phyloP scores from a whole-genome alignment of 495 filamentous ascomycete species.

The Oleoguttula mirabilis region DNA sequence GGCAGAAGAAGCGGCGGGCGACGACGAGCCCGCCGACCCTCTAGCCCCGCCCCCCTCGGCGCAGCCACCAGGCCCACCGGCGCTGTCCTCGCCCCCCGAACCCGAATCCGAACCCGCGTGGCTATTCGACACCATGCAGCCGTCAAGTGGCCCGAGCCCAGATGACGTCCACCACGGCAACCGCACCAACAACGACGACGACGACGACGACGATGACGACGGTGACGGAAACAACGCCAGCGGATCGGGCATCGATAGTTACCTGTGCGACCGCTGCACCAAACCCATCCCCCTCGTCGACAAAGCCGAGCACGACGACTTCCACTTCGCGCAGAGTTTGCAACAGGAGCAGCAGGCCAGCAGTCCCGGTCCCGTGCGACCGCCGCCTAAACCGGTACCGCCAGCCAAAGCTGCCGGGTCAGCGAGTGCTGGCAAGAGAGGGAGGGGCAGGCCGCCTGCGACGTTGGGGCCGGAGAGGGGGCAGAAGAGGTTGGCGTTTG shows the following conservation, averaged over 20 bases:
- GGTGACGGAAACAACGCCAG: conserved; percentile 15
- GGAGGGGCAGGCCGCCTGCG: conserved; percentile 17
- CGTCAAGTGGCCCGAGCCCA: neutral
- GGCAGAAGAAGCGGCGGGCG: neutral
- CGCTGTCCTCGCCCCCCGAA: neutral
- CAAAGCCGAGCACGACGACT: conserved; percentile 74
- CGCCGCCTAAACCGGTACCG: conserved; percentile 11
- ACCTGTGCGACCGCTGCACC: conserved; percentile 57
- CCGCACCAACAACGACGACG: neutral
- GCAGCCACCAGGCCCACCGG: neutral
- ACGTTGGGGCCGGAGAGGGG: conserved; percentile 22
- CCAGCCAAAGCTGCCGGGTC: conserved; percentile 1
- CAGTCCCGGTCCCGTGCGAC: neutral
- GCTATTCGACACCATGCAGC: neutral
- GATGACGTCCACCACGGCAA: neutral
- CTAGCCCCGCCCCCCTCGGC: neutral
- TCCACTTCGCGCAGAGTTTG: conserved; percentile 88
- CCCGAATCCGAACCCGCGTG: neutral
- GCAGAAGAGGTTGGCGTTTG: conserved; percentile 30
- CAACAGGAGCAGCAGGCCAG: conserved; percentile 40
- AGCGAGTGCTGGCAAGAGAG: conserved; percentile 7
- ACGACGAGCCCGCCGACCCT: no score
- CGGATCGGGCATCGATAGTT: conserved; percentile 34
- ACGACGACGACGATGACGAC: conserved; percentile 1
- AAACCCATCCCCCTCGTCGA: conserved; percentile 42